Evolutionary conservation across 2,329 filamentous ascomycete genomes (phyloP).

Genomic region (Diaporthe velutina): DNA sequence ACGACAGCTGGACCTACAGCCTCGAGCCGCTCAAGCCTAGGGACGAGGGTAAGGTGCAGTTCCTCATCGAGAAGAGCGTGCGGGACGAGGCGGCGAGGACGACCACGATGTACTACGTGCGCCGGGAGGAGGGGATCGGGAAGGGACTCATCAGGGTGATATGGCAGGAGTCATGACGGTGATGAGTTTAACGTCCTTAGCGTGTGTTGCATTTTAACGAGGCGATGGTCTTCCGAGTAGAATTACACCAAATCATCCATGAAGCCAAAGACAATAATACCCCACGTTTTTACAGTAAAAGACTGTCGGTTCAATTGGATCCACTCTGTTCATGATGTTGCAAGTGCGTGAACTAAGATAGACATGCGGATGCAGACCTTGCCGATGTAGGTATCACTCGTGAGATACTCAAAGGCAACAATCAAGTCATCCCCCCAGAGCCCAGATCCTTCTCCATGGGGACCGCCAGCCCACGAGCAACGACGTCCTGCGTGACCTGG

Average conservation of each 20-base stretch:
- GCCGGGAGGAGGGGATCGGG: slow-evolving; percentile 34
- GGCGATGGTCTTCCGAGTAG: neutral
- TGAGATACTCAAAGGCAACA: neutral
- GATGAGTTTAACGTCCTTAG: neutral
- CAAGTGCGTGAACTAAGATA: neutral
- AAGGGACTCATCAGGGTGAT: slow-evolving; percentile 37
- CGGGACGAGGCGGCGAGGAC: slow-evolving; percentile 31
- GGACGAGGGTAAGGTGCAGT: slow-evolving; percentile 40
- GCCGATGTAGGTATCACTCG: neutral
- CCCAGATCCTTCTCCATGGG: neutral
- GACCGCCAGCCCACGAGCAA: neutral
- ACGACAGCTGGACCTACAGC: slow-evolving; percentile 39
- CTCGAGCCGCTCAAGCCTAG: slow-evolving; percentile 38
- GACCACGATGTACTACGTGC: slow-evolving; percentile 38
- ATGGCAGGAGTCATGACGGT: slow-evolving; percentile 39
- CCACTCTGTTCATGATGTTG: neutral
- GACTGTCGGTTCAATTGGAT: no score
- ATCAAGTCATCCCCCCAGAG: neutral
- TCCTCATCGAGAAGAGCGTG: slow-evolving; percentile 38
- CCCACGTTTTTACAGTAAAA: no score
- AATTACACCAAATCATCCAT: neutral
- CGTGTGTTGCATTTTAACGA: neutral
- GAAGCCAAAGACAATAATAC: neutral
- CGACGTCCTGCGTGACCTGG: neutral
- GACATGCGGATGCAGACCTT: slow-evolving; percentile 1